Conservation (phyloP, 768 basidiomycete genomes). For the Amanita phalloides region DNA sequence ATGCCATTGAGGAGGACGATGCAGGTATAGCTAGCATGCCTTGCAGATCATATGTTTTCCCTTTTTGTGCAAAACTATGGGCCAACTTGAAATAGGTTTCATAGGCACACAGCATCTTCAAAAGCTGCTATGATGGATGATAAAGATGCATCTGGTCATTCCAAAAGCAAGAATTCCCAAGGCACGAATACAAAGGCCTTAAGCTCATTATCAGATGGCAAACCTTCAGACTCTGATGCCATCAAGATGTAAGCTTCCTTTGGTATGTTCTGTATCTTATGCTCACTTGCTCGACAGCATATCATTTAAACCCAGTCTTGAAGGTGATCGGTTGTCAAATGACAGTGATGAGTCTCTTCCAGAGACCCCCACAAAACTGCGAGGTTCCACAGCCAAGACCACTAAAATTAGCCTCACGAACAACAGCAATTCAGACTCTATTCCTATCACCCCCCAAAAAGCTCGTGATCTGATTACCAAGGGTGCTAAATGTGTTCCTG, state of each 20-base stretch:
- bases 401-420: neutral
- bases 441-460: neutral
- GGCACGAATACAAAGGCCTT: neutral
- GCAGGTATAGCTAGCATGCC: neutral
- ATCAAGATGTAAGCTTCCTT: neutral
- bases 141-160: neutral
- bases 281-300: neutral
- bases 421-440: neutral
- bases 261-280: neutral
- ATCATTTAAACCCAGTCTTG: neutral
- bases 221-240: neutral
- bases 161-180: neutral
- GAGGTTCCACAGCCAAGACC: neutral
- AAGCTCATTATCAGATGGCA: neutral
- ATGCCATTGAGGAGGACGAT: neutral
- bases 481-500: neutral
- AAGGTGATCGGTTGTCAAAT: neutral
- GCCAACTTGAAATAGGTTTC: neutral
- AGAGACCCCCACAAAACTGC: neutral
- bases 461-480: neutral
- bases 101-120: neutral
- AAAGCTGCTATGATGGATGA: neutral
- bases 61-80: neutral
- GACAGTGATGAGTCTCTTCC: neutral
- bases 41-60: neutral